Percentiles rank a stretch among this genome's conserved stretches.
phyloP scores from a whole-genome alignment of 495 filamentous ascomycete genomes.

The Annulohypoxylon moriforme region DNA sequence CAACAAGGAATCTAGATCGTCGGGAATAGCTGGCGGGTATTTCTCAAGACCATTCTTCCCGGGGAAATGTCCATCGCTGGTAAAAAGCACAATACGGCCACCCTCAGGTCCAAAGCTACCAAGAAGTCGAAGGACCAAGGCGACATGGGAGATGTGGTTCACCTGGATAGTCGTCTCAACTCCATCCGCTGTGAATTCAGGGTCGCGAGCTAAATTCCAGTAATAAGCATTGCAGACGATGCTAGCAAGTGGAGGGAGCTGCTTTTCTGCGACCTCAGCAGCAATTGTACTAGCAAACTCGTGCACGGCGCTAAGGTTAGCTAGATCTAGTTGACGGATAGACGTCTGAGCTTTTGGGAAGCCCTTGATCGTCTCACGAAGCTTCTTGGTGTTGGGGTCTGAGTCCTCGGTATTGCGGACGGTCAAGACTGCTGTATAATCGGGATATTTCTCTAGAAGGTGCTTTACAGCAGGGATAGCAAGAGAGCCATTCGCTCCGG shows the following conservation, averaged over 20 bases:
- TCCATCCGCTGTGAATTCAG: slow-evolving; percentile 55
- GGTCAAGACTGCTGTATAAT: slow-evolving; percentile 53
- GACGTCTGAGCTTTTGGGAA: slow-evolving; percentile 49
- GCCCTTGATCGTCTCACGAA: slow-evolving; percentile 50
- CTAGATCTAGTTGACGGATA: slow-evolving; percentile 57
- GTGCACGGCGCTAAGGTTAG: slow-evolving; percentile 50
- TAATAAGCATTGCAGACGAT: slow-evolving; percentile 62
- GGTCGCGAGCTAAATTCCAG: slow-evolving; percentile 52
- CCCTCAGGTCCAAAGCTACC: slow-evolving; percentile 55
- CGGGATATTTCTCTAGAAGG: slow-evolving; percentile 54
- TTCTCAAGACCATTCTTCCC: slow-evolving; percentile 57
- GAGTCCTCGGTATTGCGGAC: slow-evolving; percentile 56
- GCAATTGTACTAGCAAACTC: slow-evolving; percentile 49
- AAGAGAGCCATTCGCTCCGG: slow-evolving; percentile 62
- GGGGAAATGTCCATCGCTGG: slow-evolving; percentile 53
- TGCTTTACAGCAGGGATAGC: slow-evolving; percentile 56
- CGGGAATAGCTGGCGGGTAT: slow-evolving; percentile 46
- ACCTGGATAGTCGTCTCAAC: slow-evolving; percentile 60
- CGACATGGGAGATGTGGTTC: slow-evolving; percentile 57
- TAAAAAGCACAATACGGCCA: slow-evolving; percentile 56
- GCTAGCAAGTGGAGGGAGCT: slow-evolving; percentile 51
- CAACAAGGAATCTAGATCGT: slow-evolving; percentile 42
- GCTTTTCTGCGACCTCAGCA: slow-evolving; percentile 45
- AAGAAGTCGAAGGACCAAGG: slow-evolving; percentile 57
- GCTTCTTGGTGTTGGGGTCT: slow-evolving; percentile 57